Base-by-base conservation (phyloP, 225 moss, liverwort and hornwort genomes). In the Marchantia paleacea region DNA sequence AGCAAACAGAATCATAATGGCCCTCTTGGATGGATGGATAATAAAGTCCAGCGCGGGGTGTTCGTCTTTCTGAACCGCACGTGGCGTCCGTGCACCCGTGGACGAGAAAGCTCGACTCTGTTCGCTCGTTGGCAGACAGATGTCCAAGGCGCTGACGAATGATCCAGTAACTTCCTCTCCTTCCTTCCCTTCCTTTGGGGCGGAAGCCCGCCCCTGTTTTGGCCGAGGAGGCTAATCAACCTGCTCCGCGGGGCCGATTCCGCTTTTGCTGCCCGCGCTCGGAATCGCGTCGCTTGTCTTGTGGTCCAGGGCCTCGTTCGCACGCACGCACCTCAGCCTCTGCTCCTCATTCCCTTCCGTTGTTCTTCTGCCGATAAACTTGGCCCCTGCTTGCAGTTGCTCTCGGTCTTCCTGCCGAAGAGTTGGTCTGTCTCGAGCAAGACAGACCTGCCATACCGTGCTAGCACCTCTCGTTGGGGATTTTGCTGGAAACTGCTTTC, bases 231-330 rank as follows among this genome's bases (percentile, higher is more conserved):
- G 20, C 19, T 31, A 20, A 39, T 60, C 31, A 47, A 76, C 28
- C 39, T 18, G 55, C 55, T 13, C 16, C 18, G 69, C 66, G 39
- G 39, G 0, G 13, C 14, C 4, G n/a, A 10, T 7, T 3, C 6
- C 20, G 75, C 57, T 29, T 75, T 30, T 31, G 29, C 20, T 75
- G 75, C 51, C 50, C 2, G 69, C 67, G 29, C 30, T 5, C n/a
- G n/a, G n/a, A n/a, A n/a, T n/a, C n/a, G n/a, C n/a, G n/a, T n/a
- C 12, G 1, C 10, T 48, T 28, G 20, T 55, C 39, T 39, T 47
- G 75, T 60, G 75, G 75, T 76, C 75, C 58, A 76, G 58, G 75
- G 64, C 8, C 10, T 64, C 64, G 57, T 54, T 29, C 58, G 15
- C 10, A 39, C 30, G 30, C 57, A 19, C 55, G 30, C 28, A 19